Evolutionary conservation across 345 rosid species (phyloP).

Genomic region (thale cress (Arabidopsis thaliana)): TAIR10.1 NC_003070.9:20305001-20305500

Average conservation of each 20-base stretch:
- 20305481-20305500: constrained; percentile 93
- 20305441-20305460: constrained; percentile 83
- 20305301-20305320: constrained; percentile 23
- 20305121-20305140: constrained; percentile 96
- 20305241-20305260: constrained; percentile 71
- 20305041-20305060: constrained; percentile 31
- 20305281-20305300: constrained; percentile 92
- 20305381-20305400: constrained; percentile 96
- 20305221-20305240: background rate
- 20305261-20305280: constrained; percentile 99
- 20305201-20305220: constrained; percentile 3
- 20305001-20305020: background rate
- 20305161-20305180: constrained; percentile 92
- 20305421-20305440: constrained; percentile 74
- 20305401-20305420: constrained; percentile 99
- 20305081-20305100: constrained; percentile 96
- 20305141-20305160: constrained; percentile 98
- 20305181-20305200: constrained; percentile 16
- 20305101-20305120: constrained; percentile 98
- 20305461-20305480: constrained; percentile 99
- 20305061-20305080: constrained; percentile 54
- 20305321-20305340: constrained; percentile 14
- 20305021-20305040: constrained; percentile 24
- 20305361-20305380: constrained; percentile 53
- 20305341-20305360: background rate